Base-by-base conservation (phyloP, 1,284 basidiomycete genomes). In the Athelia psychrophila region DNA sequence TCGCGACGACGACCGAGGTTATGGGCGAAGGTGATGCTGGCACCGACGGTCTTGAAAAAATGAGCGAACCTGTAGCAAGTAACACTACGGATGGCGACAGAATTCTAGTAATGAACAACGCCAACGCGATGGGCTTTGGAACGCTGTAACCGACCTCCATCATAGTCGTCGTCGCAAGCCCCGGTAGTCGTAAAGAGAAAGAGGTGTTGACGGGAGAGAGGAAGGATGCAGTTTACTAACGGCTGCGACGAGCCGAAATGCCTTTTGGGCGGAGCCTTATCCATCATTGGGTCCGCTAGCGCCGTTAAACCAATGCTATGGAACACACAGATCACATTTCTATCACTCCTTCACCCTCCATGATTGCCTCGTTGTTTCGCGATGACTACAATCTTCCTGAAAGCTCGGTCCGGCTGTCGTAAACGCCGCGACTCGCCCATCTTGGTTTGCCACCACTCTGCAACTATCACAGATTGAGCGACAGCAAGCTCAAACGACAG, bases 1-100 rank as follows among this genome's bases (percentile, higher is more conserved):
- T 78, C 51, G 85, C 80, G 61, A 90, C 81, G 65, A 92, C 82
- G 65, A 92, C 88, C 47, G 84, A 71, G 20, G 83, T 88, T 62
- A 91, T 89, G 53, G 83, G 80, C 40, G 84, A 85, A 9, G 80
- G 76, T 4, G 78, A 73, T 16, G 64, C 59, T 3, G 81, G 76
- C 10, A 70, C 63, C n/a, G 71, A 60, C 25, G 79, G 73, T 54
- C 74, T 75, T 36, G 76, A 66, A 51, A 77, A 70, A 56, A 87
- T 58, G 50, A 90, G 74, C 54, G 85, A 83, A 52, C 87, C 63
- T 16, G 83, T 72, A 18, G 81, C 67, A 49, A 88, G 68, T 48
- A 87, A 67, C 32, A 89, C 77, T 53, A 85, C 63, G 51, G 78
- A 70, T 44, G 88, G 88, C 36, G 85, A 86, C 42, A 84, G 62